Conservation (phyloP, 1,139 yeast species). For the Saccharomyces hybrid region DNA sequence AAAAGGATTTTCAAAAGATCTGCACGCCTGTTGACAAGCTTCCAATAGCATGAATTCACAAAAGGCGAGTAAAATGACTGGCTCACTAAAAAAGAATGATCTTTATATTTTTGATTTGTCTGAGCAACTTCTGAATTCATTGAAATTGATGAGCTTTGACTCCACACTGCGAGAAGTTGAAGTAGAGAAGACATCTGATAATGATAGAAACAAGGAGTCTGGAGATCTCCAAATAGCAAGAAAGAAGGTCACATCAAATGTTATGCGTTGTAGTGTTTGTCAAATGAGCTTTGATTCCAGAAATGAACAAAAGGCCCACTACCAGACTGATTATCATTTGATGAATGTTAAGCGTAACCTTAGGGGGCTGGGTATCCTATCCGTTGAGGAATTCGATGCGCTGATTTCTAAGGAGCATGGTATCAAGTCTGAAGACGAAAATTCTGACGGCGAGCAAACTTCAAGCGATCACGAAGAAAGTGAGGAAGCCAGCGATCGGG, state of each 20-base stretch:
- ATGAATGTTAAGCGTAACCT: slow-evolving; percentile 52
- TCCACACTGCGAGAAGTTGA: slow-evolving; percentile 18
- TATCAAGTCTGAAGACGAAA: slow-evolving; percentile 41
- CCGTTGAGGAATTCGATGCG: slow-evolving; percentile 54
- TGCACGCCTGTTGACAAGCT: background rate
- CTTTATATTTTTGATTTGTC: slow-evolving; percentile 50
- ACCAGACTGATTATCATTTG: slow-evolving; percentile 54
- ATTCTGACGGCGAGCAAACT: slow-evolving; percentile 47
- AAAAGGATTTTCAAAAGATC: background rate
- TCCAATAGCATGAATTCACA: background rate
- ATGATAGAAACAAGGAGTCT: background rate
- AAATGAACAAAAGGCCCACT: slow-evolving; percentile 38
- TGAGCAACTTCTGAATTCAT: slow-evolving; percentile 37
- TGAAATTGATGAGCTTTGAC: slow-evolving; percentile 54
- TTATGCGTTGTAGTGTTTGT: slow-evolving; percentile 19
- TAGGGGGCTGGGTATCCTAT: slow-evolving; percentile 41
- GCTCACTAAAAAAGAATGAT: slow-evolving; percentile 32
- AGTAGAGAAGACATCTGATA: background rate
- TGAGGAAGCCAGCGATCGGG: background rate
- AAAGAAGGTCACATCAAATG: slow-evolving; percentile 4
- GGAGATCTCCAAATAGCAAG: slow-evolving; percentile 2
- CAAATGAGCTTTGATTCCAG: slow-evolving; percentile 25
- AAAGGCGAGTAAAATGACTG: background rate
- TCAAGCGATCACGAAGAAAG: slow-evolving; percentile 12
- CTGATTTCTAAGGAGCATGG: slow-evolving; percentile 38